Conservation (phyloP, 306 rosid species). For the Crotalaria pallida region DNA sequence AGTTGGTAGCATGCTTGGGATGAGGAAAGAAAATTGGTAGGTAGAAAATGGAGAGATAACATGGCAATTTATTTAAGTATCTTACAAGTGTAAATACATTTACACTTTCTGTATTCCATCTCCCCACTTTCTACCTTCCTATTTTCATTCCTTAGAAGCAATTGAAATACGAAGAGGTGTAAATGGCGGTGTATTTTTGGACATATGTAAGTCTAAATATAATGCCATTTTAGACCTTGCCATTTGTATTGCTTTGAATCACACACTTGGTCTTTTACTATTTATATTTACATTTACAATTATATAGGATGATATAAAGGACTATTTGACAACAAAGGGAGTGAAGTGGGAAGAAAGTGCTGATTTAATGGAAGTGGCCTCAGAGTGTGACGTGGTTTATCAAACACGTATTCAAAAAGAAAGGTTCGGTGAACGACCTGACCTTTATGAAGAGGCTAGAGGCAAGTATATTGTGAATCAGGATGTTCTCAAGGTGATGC, state of each 20-base stretch:
- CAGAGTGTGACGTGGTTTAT: conserved; percentile 77
- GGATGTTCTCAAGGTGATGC: conserved; percentile 60
- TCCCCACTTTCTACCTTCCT: background rate
- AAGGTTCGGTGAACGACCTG: conserved; percentile 70
- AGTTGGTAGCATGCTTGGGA: background rate
- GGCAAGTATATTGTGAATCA: conserved; percentile 79
- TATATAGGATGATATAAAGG: conserved; percentile 88
- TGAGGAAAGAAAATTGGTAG: background rate
- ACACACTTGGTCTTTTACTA: background rate
- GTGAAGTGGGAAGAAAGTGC: conserved; percentile 82
- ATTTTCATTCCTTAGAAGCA: background rate
- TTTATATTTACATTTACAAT: conserved; percentile 15
- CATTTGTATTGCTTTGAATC: background rate
- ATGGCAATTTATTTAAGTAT: background rate
- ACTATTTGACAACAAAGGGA: conserved; percentile 56
- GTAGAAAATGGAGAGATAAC: background rate
- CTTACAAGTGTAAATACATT: background rate
- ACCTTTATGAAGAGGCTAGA: conserved; percentile 77
- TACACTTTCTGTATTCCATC: background rate
- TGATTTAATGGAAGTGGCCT: conserved; percentile 78
- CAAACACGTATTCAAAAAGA: conserved; percentile 90
- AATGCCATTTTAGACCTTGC: background rate
- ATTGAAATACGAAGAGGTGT: background rate
- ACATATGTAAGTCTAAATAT: background rate
- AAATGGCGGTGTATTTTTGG: background rate